Percentiles rank a stretch among this genome's conserved stretches.
Evolutionary conservation across 495 filamentous ascomycete species (phyloP).

Genomic region (Aspergillus indologenus): DNA sequence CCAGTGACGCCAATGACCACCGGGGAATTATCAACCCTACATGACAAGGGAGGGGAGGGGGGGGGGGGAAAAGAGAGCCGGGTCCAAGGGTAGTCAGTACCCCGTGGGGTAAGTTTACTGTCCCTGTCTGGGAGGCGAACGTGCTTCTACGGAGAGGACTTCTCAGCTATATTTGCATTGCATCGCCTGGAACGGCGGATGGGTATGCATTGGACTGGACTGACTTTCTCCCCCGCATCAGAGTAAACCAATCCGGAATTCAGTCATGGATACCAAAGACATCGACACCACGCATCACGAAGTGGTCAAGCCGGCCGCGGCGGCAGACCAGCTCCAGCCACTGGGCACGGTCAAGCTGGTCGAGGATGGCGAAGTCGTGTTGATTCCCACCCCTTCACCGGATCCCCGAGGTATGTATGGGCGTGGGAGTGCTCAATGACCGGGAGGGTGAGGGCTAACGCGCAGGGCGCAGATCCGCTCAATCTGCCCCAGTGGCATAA

Average conservation of each 20-base stretch:
- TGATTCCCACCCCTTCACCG: constrained; percentile 25
- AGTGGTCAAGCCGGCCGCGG: background rate
- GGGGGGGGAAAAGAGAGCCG: too few species aligned
- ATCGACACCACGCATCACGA: constrained; percentile 1
- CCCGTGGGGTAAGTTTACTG: background rate
- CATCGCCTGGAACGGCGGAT: too few species aligned
- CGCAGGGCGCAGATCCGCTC: constrained; percentile 24
- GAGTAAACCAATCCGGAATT: background rate
- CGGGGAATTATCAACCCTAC: background rate
- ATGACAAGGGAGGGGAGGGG: background rate
- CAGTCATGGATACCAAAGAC: background rate
- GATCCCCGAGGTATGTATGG: constrained; percentile 25
- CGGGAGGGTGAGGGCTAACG: constrained; percentile 3
- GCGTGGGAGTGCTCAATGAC: background rate
- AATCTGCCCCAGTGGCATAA: constrained; percentile 25
- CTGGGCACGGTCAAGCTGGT: constrained; percentile 17
- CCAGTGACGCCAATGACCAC: background rate
- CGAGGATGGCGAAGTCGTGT: constrained; percentile 15
- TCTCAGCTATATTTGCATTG: background rate
- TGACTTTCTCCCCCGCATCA: background rate
- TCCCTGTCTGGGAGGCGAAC: background rate
- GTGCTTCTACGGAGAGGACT: background rate
- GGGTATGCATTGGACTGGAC: too few species aligned
- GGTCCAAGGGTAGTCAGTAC: background rate
- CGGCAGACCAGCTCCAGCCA: background rate